These are phyloP conservation scores for Penicillium sp. DNA, from an alignment of 2,329 filamentous ascomycete species.

Conservation along the genomic window DNA sequence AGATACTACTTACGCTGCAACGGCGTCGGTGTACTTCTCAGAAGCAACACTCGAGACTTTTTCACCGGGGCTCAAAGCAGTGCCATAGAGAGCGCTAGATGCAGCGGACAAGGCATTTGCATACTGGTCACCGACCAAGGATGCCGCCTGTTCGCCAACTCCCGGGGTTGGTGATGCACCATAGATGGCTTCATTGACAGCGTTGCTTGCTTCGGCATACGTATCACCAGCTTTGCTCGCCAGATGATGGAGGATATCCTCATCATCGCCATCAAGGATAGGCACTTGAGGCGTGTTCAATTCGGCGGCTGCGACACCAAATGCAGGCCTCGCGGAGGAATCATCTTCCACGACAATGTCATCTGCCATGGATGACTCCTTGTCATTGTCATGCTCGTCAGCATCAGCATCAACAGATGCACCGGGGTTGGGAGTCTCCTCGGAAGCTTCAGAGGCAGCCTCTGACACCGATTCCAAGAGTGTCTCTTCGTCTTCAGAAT, in stretches of 20 bases:
- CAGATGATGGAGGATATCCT: conserved; percentile 50
- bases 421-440: neutral
- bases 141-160: conserved; percentile 53
- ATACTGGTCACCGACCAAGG: conserved; percentile 59
- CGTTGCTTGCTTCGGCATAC: conserved; percentile 55
- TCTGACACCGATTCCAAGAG: neutral
- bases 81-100: conserved; percentile 58
- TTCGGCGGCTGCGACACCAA: conserved; percentile 24
- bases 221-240: conserved; percentile 55
- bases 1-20: conserved; percentile 54
- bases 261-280: conserved; percentile 49
- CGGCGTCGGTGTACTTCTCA: conserved; percentile 58
- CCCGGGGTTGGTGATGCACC: conserved; percentile 50
- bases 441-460: conserved; percentile 5
- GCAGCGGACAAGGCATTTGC: conserved; percentile 59
- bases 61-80: conserved; percentile 42
- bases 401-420: neutral
- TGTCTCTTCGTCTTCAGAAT: conserved; percentile 9
- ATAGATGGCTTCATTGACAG: conserved; percentile 57
- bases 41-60: conserved; percentile 55
- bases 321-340: conserved; percentile 22
- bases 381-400: neutral
- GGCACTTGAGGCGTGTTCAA: conserved; percentile 18
- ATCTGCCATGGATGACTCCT: conserved; percentile 12
- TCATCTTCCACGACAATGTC: conserved; percentile 54